Conservation (phyloP, 2,329 filamentous ascomycete species). For the Onygenales sp. region DNA sequence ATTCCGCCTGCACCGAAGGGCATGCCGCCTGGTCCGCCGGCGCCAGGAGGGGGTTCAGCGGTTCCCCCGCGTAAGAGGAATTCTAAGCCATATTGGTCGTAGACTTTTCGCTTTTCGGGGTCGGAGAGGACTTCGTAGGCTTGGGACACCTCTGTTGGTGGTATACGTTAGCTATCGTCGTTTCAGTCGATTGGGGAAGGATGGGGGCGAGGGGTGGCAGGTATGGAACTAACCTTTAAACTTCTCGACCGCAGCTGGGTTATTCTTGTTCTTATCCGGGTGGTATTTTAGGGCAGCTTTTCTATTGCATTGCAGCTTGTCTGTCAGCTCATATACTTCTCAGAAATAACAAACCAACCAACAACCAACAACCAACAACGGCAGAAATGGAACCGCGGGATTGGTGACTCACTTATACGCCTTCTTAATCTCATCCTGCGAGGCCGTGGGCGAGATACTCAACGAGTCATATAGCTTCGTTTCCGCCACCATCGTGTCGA, state of each 20-base stretch:
- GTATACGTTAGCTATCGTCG: conserved; percentile 9
- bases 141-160: conserved; percentile 66
- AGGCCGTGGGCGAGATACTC: conserved; percentile 65
- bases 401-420: conserved; percentile 62
- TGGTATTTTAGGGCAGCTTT: conserved; percentile 88
- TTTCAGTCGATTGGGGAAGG: not conserved
- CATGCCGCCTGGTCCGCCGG: conserved; percentile 31
- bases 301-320: conserved; percentile 33
- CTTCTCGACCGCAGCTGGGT: conserved; percentile 74
- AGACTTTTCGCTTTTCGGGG: conserved; percentile 90
- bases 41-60: conserved; percentile 53
- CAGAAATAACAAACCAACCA: not conserved
- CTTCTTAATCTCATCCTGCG: conserved; percentile 95
- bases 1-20: conserved; percentile 47
- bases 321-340: conserved; percentile 5
- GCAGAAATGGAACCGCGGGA: not conserved
- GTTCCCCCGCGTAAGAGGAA: conserved; percentile 76
- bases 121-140: conserved; percentile 97
- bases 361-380: not conserved
- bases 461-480: conserved; percentile 90
- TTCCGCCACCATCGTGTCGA: conserved; percentile 72
- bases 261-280: conserved; percentile 96
- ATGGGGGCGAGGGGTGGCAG: not conserved
- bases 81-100: conserved; percentile 90
- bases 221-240: conserved; percentile 60